A percentile compares a stretch with the other conserved stretches of the same genome.
Conservation (phyloP, 2,329 filamentous ascomycete genomes). For the Mariannaea sp. region DNA sequence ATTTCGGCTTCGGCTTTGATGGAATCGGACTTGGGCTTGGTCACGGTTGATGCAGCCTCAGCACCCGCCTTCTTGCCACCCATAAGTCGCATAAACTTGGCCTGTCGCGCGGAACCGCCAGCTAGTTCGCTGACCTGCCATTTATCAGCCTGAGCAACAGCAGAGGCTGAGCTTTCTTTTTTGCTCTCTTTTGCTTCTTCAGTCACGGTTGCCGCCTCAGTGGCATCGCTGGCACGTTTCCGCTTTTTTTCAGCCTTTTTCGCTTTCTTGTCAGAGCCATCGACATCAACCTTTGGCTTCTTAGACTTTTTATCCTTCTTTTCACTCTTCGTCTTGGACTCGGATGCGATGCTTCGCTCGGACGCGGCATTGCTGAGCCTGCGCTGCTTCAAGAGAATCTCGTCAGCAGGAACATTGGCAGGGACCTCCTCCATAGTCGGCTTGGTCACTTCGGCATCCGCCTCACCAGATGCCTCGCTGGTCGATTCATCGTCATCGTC, state of each 20-base stretch:
- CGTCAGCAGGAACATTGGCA: constrained; percentile 35
- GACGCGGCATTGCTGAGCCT: constrained; percentile 40
- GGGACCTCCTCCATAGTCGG: constrained; percentile 29
- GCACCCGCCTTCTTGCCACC: constrained; percentile 55
- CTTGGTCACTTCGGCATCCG: constrained; percentile 28
- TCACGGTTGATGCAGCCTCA: constrained; percentile 25
- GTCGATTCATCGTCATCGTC: constrained; percentile 24
- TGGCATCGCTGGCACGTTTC: constrained; percentile 38
- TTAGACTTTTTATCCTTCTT: constrained; percentile 31
- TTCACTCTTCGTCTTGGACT: constrained; percentile 20
- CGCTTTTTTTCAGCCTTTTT: constrained; percentile 45
- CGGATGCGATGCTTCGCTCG: constrained; percentile 30
- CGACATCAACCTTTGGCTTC: constrained; percentile 30
- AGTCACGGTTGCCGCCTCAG: constrained; percentile 21
- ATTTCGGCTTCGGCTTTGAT: constrained; percentile 56
- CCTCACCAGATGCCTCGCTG: constrained; percentile 32
- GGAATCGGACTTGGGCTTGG: constrained; percentile 41
- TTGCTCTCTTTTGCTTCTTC: constrained; percentile 37
- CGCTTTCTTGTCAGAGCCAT: constrained; percentile 34
- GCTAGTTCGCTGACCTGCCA: constrained; percentile 60
- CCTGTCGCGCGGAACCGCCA: constrained; percentile 56
- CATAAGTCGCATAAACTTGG: constrained; percentile 62
- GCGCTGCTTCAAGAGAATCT: constrained; percentile 41
- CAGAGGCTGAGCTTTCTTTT: constrained; percentile 26
- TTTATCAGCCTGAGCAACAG: constrained; percentile 43